A percentile compares a stretch with the other conserved stretches of the same genome.
Conservation (phyloP, 1,284 basidiomycete genomes). For the Rhodotorula sp. region DNA sequence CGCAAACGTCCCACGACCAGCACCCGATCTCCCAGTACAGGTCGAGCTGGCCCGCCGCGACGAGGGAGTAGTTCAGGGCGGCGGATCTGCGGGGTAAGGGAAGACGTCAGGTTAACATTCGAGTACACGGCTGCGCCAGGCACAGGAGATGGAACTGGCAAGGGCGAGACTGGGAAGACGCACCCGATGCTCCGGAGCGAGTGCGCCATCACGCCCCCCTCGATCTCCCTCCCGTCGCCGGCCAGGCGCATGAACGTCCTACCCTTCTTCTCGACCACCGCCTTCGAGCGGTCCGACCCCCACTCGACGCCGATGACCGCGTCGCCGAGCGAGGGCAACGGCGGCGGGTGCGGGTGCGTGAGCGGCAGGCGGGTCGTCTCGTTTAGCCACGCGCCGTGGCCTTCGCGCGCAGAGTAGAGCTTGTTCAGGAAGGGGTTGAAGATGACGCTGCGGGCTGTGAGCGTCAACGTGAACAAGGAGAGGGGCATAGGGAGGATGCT, state of each 20-base stretch:
- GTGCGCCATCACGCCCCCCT: constrained; percentile 82
- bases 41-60: constrained; percentile 74
- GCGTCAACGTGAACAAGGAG: too few relatives aligned
- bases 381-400: constrained; percentile 76
- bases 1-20: constrained; percentile 62
- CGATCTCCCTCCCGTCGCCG: constrained; percentile 66
- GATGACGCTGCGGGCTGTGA: constrained; percentile 61
- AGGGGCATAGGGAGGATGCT: neutral
- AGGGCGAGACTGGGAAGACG: neutral
- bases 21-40: constrained; percentile 91
- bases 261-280: constrained; percentile 65
- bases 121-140: too few relatives aligned
- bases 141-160: neutral
- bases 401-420: constrained; percentile 78
- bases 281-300: constrained; percentile 74
- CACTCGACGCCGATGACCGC: constrained; percentile 88
- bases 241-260: constrained; percentile 73
- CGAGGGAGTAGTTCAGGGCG: constrained; percentile 77
- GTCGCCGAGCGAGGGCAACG: constrained; percentile 71
- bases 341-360: constrained; percentile 63
- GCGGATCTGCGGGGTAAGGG: constrained; percentile 53
- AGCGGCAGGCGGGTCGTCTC: constrained; percentile 64
- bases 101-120: neutral
- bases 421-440: constrained; percentile 86
- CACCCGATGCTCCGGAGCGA: constrained; percentile 79